Evolutionary conservation across 495 filamentous ascomycete genomes (phyloP), one percentile per base, ranked within the genome.

Genomic region (Aspergillus carlsbadensis): DNA sequence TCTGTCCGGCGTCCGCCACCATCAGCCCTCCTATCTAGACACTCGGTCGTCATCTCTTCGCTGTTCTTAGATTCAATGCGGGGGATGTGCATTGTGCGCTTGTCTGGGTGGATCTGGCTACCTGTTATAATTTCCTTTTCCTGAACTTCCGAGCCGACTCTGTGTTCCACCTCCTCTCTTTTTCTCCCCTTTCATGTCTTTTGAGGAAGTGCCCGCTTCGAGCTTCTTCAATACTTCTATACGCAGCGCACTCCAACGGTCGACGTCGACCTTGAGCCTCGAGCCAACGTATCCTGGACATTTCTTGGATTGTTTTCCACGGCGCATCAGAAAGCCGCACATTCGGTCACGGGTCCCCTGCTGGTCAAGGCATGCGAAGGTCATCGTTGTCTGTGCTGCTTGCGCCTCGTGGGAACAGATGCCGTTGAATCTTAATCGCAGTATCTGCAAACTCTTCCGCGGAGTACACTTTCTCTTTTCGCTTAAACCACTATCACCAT

Each of bases 351-450:
- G 26, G 26, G 26, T 42, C 20, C 13, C 48, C 48, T 42, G 44
- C 40, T 37, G 21, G 52, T 53, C 52, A 66, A 74, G 71, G 70
- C 66, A 76, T 76, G 73, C 59, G 54, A 62, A 52, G 52, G 13
- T 63, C 45, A 49, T 58, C 49, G 57, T 58, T 58, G 54, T 58
- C 48, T 29, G 35, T 57, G 57, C 63, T 64, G 64, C 64, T 68
- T 58, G 66, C 54, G 55, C 63, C 35, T 55, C 45, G 61, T 63
- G 64, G 67, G 66, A 65, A 59, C 65, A 57, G 51, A 53, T 35
- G 24, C 54, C 58, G 35, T 40, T 44, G 41, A 50, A 49, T 24
- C 15, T 45, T 39, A 50, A 24, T 17, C 13, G 34, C 22, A 14
- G 20, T 49, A 35, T 22, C 17, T 18, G 10, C n/a, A 8, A 34